Evolutionary conservation across 305 asterid species (phyloP).

Genomic region (Coffea humblotiana): DNA sequence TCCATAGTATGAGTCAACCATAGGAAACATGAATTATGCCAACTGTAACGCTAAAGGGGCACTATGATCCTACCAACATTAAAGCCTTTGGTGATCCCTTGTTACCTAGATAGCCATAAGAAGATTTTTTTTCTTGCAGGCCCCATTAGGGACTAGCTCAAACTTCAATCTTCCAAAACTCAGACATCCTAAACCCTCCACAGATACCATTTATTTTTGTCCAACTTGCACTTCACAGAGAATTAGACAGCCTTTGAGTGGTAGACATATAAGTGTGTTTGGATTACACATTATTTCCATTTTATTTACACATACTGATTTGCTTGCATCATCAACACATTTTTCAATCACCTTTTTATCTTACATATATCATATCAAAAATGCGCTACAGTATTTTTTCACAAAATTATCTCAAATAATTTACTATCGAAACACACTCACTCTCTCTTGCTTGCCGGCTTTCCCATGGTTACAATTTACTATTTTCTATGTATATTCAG

Average conservation of each 20-base stretch:
- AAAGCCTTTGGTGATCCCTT: not conserved
- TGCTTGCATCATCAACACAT: too few species aligned
- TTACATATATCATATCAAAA: too few species aligned
- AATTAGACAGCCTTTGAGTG: not conserved
- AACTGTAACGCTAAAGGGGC: not conserved
- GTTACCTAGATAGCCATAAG: not conserved
- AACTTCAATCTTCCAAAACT: too few species aligned
- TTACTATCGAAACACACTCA: too few species aligned
- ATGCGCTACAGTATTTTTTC: too few species aligned
- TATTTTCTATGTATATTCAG: not conserved
- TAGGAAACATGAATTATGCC: too few species aligned
- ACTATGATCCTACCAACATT: not conserved
- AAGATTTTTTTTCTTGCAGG: not conserved
- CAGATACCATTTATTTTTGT: not conserved
- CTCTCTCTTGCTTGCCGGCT: not conserved
- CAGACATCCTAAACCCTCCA: not conserved
- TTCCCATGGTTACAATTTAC: not conserved
- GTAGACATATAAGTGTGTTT: not conserved
- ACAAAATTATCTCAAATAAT: too few species aligned
- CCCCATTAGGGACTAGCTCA: not conserved
- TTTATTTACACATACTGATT: too few species aligned
- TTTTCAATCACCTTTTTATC: too few species aligned
- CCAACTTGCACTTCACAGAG: not conserved
- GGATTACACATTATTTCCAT: too few species aligned
- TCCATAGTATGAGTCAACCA: too few species aligned